phyloP scores from a whole-genome alignment of 768 basidiomycete genomes.

The Boletus sp. region DNA sequence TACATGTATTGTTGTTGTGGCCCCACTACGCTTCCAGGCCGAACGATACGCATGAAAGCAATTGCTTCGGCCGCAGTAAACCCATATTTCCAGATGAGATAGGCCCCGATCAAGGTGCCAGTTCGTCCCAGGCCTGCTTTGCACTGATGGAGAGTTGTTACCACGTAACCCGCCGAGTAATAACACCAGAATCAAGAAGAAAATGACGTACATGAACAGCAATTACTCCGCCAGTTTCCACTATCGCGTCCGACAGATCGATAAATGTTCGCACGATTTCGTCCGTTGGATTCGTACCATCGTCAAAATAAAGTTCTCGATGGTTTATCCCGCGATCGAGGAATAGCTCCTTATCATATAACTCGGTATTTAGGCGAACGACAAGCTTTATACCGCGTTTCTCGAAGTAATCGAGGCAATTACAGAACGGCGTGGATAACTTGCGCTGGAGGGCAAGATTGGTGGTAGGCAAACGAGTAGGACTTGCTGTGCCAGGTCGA shows the following conservation, averaged over 20 bases:
- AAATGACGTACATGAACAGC: conserved; percentile 75
- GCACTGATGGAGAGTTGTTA: conserved; percentile 52
- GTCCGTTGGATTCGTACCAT: conserved; percentile 96
- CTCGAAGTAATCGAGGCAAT: conserved; percentile 93
- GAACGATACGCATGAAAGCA: conserved; percentile 96
- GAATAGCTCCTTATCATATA: conserved; percentile 84
- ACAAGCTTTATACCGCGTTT: conserved; percentile 85
- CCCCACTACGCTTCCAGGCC: conserved; percentile 91
- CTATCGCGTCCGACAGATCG: conserved; percentile 73
- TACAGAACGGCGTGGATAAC: conserved; percentile 76
- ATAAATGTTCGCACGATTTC: conserved; percentile 94
- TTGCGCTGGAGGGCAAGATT: conserved; percentile 72
- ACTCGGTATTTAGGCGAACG: conserved; percentile 88
- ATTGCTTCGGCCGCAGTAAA: conserved; percentile 96
- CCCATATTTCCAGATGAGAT: conserved; percentile 97
- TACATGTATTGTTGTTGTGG: conserved; percentile 96
- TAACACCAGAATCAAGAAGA: conserved; percentile 7
- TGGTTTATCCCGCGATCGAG: conserved; percentile 84
- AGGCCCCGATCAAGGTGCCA: conserved; percentile 95
- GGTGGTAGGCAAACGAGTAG: conserved; percentile 27
- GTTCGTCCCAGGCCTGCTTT: conserved; percentile 97
- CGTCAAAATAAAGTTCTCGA: conserved; percentile 93
- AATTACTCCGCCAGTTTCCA: conserved; percentile 77
- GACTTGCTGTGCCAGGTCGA: conserved; percentile 25
- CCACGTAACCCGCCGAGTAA: conserved; percentile 16